Evolutionary conservation across 2,329 filamentous ascomycete genomes (phyloP), one percentile per base, ranked within the genome.

Genomic region (Fulvia fulva): DNA sequence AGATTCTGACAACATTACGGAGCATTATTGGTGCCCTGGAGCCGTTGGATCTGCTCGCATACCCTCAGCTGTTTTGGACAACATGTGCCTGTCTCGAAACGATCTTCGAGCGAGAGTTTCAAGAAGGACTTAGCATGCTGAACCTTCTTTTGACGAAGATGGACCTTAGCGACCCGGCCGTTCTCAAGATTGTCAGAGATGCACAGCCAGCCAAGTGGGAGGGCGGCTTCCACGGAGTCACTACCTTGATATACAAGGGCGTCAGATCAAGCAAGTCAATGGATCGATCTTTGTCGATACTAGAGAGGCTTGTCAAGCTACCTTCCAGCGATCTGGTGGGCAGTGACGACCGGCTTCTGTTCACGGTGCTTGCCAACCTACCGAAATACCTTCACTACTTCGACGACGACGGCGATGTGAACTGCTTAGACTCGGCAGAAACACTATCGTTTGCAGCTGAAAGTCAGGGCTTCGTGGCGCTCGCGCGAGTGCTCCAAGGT

Each of bases 41-140:
- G 21, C 81, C 88, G 0, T 83, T 88, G 37, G 88, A 92, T 70
- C 80, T 99, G 1, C 76, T 96, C 50, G 86, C 87, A n/a, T 97
- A 96, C 64, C 94, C 94, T 1, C 93, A 97, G 69, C 79, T 99
- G 0, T 97, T 99, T 75, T 99, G 95, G 95, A 96, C 93, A 0
- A 96, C 90, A 0, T 97, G 92, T 68, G 94, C 94, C 11, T 99
- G 94, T 71, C 78, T 99, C 21, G 92, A 97, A 69, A 97, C 94
- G 0, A 96, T 97, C 69, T 96, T 97, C 64, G 95, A 99, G 74
- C 84, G 88, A 22, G 94, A 99, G 70, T 99, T 96, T 63, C 83
- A 94, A 61, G 94, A 97, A 71, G 91, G 90, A 22, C 79, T 97
- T 12, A 87, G 89, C 53, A 97, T 99, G 89, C 81, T 99, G 9